A percentile compares a stretch with the other conserved stretches of the same genome.
These are phyloP conservation scores for Zygosaccharomyces sapae DNA, from an alignment of 1,139 yeast genomes.

Conservation along the genomic window DNA sequence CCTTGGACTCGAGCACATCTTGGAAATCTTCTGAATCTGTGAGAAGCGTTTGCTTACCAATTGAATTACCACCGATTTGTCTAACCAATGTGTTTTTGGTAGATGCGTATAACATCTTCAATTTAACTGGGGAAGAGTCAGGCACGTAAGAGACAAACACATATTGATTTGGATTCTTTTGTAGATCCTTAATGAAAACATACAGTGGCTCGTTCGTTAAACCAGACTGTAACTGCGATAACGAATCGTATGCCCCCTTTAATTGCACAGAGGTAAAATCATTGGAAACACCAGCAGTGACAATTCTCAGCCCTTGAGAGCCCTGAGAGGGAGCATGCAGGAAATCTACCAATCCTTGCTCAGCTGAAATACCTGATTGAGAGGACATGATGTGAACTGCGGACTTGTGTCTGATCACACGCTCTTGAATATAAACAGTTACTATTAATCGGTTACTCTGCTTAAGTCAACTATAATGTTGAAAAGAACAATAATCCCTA, in stretches of 20 bases:
- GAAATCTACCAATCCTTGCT: conserved; percentile 40
- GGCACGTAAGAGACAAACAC: conserved; percentile 83
- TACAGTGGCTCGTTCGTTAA: conserved; percentile 53
- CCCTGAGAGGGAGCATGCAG: conserved; percentile 29
- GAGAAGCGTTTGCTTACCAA: conserved; percentile 52
- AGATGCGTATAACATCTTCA: conserved; percentile 92
- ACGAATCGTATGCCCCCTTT: conserved; percentile 37
- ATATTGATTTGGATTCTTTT: conserved; percentile 34
- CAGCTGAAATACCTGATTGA: conserved; percentile 64
- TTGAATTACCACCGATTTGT: conserved; percentile 64
- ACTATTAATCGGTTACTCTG: too few relatives aligned
- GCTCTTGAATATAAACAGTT: too few relatives aligned
- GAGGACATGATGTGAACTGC: conserved; percentile 62
- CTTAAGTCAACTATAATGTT: conserved; percentile 5
- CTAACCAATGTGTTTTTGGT: conserved; percentile 72
- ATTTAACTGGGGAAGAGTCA: conserved; percentile 73
- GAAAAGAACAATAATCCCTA: conserved; percentile 9
- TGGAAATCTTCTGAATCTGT: conserved; percentile 59
- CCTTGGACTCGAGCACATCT: conserved; percentile 24
- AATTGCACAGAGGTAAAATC: conserved; percentile 46
- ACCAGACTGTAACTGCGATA: conserved; percentile 24
- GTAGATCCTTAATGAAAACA: conserved; percentile 46
- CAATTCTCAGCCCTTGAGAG: conserved; percentile 29
- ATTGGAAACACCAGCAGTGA: conserved; percentile 42
- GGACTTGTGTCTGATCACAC: too few relatives aligned